phyloP scores from a whole-genome alignment of 2,329 filamentous ascomycete genomes.

The Juglanconis oblonga region DNA sequence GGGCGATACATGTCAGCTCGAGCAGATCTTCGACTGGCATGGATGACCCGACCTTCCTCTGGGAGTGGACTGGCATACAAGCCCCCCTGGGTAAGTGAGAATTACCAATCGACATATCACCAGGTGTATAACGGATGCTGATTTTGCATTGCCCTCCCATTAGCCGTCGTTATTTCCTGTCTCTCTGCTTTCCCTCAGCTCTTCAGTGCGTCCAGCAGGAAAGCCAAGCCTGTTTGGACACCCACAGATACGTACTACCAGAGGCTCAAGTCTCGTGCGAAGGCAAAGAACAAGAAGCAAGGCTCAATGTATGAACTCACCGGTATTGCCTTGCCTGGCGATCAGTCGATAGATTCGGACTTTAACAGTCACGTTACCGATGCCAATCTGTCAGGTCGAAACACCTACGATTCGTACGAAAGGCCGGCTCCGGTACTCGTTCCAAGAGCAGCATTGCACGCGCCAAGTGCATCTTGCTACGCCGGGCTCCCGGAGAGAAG shows the following conservation, averaged over 20 bases:
- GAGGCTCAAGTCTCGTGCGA: neutral
- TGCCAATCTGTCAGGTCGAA: too few species aligned
- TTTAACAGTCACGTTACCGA: too few species aligned
- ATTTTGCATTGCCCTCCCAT: neutral
- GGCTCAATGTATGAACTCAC: neutral
- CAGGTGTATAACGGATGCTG: neutral
- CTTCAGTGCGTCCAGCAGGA: neutral
- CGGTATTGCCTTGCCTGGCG: neutral
- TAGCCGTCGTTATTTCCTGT: neutral
- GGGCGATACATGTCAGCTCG: neutral
- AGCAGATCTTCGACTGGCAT: neutral
- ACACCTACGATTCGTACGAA: too few species aligned
- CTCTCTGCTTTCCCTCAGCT: slow-evolving; percentile 2
- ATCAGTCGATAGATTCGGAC: too few species aligned
- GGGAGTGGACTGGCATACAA: neutral
- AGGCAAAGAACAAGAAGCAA: neutral
- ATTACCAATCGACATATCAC: neutral
- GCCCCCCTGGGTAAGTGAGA: neutral
- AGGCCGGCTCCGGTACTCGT: too few species aligned
- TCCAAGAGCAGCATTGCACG: too few species aligned
- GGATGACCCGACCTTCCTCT: neutral
- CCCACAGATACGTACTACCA: neutral
- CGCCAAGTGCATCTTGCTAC: too few species aligned
- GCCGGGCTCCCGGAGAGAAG: too few species aligned
- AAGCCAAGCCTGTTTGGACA: neutral